phyloP scores from a whole-genome alignment of 2,329 filamentous ascomycete genomes.

The Alternaria postmessia region DNA sequence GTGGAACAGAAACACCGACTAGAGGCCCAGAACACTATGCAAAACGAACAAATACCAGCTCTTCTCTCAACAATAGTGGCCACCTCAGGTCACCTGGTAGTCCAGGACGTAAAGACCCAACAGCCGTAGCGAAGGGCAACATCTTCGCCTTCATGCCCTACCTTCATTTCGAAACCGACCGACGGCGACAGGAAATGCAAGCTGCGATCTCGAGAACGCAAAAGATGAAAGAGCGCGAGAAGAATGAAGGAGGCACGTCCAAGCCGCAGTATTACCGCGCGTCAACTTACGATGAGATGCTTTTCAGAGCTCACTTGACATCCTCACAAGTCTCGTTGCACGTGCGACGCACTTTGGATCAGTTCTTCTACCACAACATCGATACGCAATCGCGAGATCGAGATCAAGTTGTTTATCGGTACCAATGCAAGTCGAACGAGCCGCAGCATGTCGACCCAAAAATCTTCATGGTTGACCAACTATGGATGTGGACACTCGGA shows the following conservation, averaged over 20 bases:
- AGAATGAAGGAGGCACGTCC: slow-evolving; percentile 20
- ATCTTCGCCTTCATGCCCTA: slow-evolving; percentile 68
- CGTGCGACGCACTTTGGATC: slow-evolving; percentile 69
- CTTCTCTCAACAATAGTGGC: slow-evolving; percentile 36
- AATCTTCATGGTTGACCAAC: slow-evolving; percentile 73
- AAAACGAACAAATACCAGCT: slow-evolving; percentile 30
- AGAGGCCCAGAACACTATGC: slow-evolving; percentile 32
- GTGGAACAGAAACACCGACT: slow-evolving; percentile 43
- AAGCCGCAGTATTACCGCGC: slow-evolving; percentile 34
- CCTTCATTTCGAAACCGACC: slow-evolving; percentile 69
- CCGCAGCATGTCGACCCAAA: slow-evolving; percentile 59
- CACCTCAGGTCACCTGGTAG: slow-evolving; percentile 47
- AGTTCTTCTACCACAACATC: slow-evolving; percentile 72
- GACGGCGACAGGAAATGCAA: slow-evolving; percentile 64
- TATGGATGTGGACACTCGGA: slow-evolving; percentile 71
- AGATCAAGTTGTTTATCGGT: slow-evolving; percentile 72
- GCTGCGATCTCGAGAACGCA: slow-evolving; percentile 57
- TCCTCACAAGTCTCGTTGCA: slow-evolving; percentile 61
- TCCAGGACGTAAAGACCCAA: slow-evolving; percentile 45
- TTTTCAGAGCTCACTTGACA: slow-evolving; percentile 59
- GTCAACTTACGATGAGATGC: slow-evolving; percentile 54
- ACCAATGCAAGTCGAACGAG: slow-evolving; percentile 54
- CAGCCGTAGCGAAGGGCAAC: slow-evolving; percentile 44
- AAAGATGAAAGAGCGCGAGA: slow-evolving; percentile 29
- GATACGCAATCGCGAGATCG: slow-evolving; percentile 67